Percentiles rank a stretch among this genome's conserved stretches.
Conservation (phyloP, 768 basidiomycete species). For the Kwoniella mangroviensis region DNA sequence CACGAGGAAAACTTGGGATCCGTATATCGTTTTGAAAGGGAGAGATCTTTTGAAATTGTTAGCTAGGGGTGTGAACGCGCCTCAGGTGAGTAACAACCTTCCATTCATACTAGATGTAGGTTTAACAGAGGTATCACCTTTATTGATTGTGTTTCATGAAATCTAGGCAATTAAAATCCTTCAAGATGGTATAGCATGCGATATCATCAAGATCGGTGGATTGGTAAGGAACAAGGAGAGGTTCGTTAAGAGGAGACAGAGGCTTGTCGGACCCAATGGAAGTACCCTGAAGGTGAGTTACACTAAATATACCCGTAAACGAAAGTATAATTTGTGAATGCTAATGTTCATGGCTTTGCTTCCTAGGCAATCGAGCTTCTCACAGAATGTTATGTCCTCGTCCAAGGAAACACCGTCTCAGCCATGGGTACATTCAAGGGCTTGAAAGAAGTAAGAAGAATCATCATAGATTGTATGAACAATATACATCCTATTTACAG, state of each 20-base stretch:
- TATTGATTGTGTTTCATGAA: too few species aligned
- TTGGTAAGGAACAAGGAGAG: constrained; percentile 93
- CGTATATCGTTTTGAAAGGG: constrained; percentile 93
- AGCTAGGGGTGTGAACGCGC: constrained; percentile 82
- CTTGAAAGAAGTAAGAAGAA: constrained; percentile 92
- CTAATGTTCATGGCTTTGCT: too few species aligned
- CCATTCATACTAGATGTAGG: too few species aligned
- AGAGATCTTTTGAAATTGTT: constrained; percentile 94
- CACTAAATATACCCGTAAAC: too few species aligned
- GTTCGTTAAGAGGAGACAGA: constrained; percentile 92
- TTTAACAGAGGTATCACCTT: too few species aligned
- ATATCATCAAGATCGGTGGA: constrained; percentile 97
- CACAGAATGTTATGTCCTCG: constrained; percentile 94
- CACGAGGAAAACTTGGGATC: constrained; percentile 95
- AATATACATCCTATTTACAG: constrained; percentile 99
- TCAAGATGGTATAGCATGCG: constrained; percentile 86
- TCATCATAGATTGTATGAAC: constrained; percentile 98
- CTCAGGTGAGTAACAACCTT: too few species aligned
- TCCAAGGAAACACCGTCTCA: constrained; percentile 97
- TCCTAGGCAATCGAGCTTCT: constrained; percentile 97
- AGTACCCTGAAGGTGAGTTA: constrained; percentile 88
- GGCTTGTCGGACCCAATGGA: constrained; percentile 96
- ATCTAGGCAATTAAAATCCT: constrained; percentile 86
- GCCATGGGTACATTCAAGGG: constrained; percentile 97
- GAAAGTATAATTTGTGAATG: too few species aligned